Percentiles rank a stretch among this genome's conserved stretches.
Evolutionary conservation across 176 grass and related monocot genomes (phyloP).

Genomic region (Zea luxurians): DNA sequence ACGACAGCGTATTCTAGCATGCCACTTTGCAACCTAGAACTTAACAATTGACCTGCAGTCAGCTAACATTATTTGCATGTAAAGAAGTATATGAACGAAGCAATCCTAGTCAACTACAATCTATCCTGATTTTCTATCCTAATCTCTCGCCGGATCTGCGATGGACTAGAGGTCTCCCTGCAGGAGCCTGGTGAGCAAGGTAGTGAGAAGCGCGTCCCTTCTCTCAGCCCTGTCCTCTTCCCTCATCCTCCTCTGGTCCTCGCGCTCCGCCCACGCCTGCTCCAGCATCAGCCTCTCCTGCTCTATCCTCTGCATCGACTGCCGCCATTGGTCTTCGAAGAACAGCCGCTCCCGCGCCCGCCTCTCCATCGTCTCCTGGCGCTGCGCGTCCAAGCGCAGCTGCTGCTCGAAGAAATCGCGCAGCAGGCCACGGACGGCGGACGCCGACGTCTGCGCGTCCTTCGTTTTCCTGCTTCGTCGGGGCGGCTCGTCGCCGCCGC

Average conservation of each 20-base stretch:
- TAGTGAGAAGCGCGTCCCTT: conserved; percentile 60
- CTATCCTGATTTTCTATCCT: conserved; percentile 12
- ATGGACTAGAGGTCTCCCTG: conserved; percentile 55
- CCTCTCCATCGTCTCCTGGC: conserved; percentile 70
- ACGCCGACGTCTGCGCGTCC: conserved; percentile 12
- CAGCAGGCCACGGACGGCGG: conserved; percentile 58
- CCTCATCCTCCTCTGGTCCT: conserved; percentile 83
- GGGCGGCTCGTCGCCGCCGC: neutral
- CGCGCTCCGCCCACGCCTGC: conserved; percentile 72
- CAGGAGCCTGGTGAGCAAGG: conserved; percentile 65
- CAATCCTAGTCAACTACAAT: neutral
- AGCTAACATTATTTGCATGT: neutral
- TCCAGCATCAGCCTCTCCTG: conserved; percentile 78
- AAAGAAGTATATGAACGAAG: conserved; percentile 25
- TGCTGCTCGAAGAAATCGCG: conserved; percentile 82
- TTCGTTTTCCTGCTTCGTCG: conserved; percentile 34
- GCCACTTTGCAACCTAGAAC: conserved; percentile 14
- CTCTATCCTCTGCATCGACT: conserved; percentile 78
- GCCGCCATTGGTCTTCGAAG: conserved; percentile 78
- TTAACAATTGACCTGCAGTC: neutral
- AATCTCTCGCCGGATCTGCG: neutral
- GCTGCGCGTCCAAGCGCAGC: conserved; percentile 58
- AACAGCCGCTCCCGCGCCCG: conserved; percentile 56
- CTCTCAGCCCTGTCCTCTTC: conserved; percentile 70
- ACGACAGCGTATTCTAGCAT: neutral